Base-by-base conservation (phyloP, 23 red algal species). In the Gracilaria caudata region DNA sequence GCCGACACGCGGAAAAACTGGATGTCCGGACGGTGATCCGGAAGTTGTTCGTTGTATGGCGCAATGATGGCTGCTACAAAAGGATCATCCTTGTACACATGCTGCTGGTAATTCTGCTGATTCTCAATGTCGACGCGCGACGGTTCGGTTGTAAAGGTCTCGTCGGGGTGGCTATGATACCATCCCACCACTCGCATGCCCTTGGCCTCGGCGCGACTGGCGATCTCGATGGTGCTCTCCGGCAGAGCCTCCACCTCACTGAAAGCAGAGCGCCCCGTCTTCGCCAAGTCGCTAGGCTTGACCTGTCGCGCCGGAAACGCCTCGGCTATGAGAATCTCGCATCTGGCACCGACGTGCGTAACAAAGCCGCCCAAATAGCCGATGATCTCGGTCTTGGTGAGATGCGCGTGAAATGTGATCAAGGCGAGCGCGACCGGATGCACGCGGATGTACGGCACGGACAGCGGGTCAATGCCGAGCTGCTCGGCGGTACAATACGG, bases 161-260 rank as follows among this genome's bases (percentile, higher is more conserved):
- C 64, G 36, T 86, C 82, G n/a, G 94, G 94, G 43, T 96, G 94
- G 19, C 65, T 79, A 37, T 96, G 94, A 92, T 96, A 96, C 94
- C 94, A 96, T 7, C 86, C 94, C 14, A 96, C 81, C 29, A 96
- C 78, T 11, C 70, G 44, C 60, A 96, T 60, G 5, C 88, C 88
- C 59, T 86, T 88, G 9, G 57, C 79, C 41, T 86, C 81, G 36
- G 87, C 84, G 32, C 73, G 73, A 25, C n/a, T 75, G 36, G 77
- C 61, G 29, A 82, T 83, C 55, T 96, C 87, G 13, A 96, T 78
- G 41, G 81, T 77, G 35, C 86, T 92, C 58, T 96, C 94, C 41
- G 94, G 84, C 47, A 86, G 59, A 56, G 91, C 78, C 80, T 96
- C 94, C 21, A 96, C 94, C 49, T 94, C 92, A 21, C 51, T 82